These are phyloP conservation scores for Solanum hybrid DNA, from an alignment of 305 asterid genomes.

Conservation along the genomic window DNA sequence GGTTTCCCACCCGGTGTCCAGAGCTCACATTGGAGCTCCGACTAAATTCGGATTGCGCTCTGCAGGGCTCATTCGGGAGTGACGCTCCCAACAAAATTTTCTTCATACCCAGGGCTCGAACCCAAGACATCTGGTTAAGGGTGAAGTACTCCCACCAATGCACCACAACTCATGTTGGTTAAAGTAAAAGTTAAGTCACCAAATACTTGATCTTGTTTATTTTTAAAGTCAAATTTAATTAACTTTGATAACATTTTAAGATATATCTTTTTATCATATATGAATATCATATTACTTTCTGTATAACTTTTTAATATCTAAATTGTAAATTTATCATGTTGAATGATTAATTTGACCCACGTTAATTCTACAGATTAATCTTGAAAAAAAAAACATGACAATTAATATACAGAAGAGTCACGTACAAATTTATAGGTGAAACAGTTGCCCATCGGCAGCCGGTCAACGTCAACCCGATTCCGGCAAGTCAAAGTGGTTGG, in stretches of 20 bases:
- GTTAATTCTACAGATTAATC: neutral
- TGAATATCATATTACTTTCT: neutral
- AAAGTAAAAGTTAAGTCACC: too few species aligned
- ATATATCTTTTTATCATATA: too few species aligned
- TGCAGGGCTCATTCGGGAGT: too few species aligned
- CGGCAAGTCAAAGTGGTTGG: neutral
- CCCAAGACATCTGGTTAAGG: too few species aligned
- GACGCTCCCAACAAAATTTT: too few species aligned
- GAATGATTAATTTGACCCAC: neutral
- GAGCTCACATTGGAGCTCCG: too few species aligned
- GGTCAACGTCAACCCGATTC: neutral
- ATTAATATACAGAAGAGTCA: neutral
- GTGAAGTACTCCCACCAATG: too few species aligned
- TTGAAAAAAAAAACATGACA: neutral
- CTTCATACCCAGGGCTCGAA: fast-evolving
- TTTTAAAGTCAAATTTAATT: neutral
- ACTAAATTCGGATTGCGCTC: too few species aligned
- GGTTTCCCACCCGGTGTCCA: too few species aligned
- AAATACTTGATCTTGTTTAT: too few species aligned
- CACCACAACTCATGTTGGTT: neutral
- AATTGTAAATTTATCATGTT: neutral
- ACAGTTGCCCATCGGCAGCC: neutral
- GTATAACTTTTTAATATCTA: neutral
- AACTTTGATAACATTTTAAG: neutral
- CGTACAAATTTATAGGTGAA: neutral